Conservation (phyloP, 2,329 filamentous ascomycete genomes). For the Byssoonygena ceratinophila region DNA sequence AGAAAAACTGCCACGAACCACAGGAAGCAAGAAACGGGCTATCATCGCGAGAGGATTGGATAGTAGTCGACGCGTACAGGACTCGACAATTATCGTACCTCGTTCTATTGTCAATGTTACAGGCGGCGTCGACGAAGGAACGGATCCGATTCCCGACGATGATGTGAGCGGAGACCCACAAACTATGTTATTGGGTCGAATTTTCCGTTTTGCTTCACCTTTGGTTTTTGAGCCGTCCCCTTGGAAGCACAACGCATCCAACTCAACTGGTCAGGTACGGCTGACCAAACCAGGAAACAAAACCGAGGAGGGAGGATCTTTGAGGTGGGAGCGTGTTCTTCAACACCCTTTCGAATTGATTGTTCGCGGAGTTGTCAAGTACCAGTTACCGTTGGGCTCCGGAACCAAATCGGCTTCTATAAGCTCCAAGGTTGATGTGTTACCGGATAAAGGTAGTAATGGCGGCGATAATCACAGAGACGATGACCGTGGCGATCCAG, state of each 20-base stretch:
- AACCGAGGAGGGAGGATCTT: constrained; percentile 68
- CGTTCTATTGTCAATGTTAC: constrained; percentile 9
- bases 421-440: constrained; percentile 33
- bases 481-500: constrained; percentile 15
- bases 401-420: constrained; percentile 43
- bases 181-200: constrained; percentile 84
- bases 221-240: constrained; percentile 84
- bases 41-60: constrained; percentile 20
- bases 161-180: constrained; percentile 51
- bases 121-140: constrained; percentile 44
- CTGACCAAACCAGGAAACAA: constrained; percentile 75
- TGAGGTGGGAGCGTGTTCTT: constrained; percentile 81
- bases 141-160: constrained; percentile 50
- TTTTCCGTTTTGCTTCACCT: constrained; percentile 76
- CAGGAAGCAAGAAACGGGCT: constrained; percentile 28
- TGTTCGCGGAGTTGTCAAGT: constrained; percentile 80
- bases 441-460: constrained; percentile 27
- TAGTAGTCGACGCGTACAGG: not conserved
- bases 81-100: not conserved
- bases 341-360: constrained; percentile 90
- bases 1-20: constrained; percentile 17
- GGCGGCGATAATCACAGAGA: constrained; percentile 15
- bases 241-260: constrained; percentile 60
- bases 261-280: constrained; percentile 72
- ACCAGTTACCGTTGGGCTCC: constrained; percentile 53